phyloP scores from a whole-genome alignment of 495 filamentous ascomycete genomes.

The Evernia prunastri region DNA sequence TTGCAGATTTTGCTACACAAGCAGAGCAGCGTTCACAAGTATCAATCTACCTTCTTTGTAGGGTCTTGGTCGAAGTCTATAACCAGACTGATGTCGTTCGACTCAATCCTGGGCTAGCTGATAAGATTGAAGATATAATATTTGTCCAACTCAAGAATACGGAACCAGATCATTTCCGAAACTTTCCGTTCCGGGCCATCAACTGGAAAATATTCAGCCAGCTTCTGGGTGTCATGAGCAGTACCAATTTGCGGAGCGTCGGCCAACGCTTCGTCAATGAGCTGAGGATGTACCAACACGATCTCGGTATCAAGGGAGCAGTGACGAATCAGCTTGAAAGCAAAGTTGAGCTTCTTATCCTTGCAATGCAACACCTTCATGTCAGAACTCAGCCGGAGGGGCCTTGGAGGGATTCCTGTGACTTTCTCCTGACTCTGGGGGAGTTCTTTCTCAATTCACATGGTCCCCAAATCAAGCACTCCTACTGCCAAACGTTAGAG shows the following conservation, averaged over 20 bases:
- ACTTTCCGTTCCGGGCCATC: slow-evolving; percentile 73
- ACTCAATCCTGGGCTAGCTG: slow-evolving; percentile 82
- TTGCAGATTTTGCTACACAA: slow-evolving; percentile 58
- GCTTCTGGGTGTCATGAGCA: slow-evolving; percentile 90
- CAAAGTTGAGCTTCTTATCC: slow-evolving; percentile 74
- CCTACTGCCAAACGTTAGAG: slow-evolving; percentile 86
- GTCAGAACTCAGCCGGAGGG: slow-evolving; percentile 63
- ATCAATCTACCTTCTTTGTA: slow-evolving; percentile 90
- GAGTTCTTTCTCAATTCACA: slow-evolving; percentile 77
- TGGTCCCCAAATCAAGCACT: slow-evolving; percentile 81
- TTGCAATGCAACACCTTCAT: slow-evolving; percentile 83
- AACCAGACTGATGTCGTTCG: slow-evolving; percentile 74
- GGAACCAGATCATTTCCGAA: slow-evolving; percentile 67
- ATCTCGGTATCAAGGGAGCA: slow-evolving; percentile 58
- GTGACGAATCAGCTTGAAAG: slow-evolving; percentile 58
- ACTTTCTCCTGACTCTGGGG: slow-evolving; percentile 74
- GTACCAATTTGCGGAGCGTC: slow-evolving; percentile 78
- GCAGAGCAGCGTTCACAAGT: slow-evolving; percentile 83
- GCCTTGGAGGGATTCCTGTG: slow-evolving; percentile 78
- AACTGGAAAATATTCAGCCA: slow-evolving; percentile 95
- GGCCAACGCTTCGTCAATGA: slow-evolving; percentile 73
- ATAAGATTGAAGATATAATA: slow-evolving; percentile 86
- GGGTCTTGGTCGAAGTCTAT: slow-evolving; percentile 90
- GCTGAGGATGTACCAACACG: slow-evolving; percentile 67
- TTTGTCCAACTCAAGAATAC: slow-evolving; percentile 83